phyloP scores from a whole-genome alignment of 352 stramenopile species.

The Phytophthora tentaculata region DNA sequence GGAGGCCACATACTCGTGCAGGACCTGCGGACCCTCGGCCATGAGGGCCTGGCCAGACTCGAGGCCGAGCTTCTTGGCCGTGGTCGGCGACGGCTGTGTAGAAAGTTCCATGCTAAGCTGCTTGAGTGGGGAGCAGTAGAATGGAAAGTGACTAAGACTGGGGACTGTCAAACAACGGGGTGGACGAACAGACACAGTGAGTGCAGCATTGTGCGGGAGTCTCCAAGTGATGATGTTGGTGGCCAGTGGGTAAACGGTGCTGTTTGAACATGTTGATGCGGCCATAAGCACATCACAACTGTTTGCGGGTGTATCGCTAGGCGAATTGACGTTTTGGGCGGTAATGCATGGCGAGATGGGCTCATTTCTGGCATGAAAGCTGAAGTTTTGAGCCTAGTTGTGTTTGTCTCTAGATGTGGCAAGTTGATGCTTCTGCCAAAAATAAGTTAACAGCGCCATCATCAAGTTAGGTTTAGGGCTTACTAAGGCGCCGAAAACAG shows the following conservation, averaged over 20 bases:
- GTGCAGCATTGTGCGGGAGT: conserved; percentile 15
- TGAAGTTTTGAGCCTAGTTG: conserved; percentile 2
- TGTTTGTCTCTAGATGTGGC: conserved; percentile 1
- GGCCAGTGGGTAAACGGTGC: neutral
- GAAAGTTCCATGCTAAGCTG: conserved; percentile 7
- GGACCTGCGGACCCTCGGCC: conserved; percentile 28
- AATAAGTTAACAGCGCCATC: conserved; percentile 9
- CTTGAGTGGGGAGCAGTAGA: conserved; percentile 21
- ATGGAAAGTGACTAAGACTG: conserved; percentile 26
- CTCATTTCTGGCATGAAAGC: conserved; percentile 5
- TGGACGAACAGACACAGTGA: conserved; percentile 20
- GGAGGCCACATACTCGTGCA: conserved; percentile 34
- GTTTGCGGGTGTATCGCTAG: conserved; percentile 9
- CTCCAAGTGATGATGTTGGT: neutral
- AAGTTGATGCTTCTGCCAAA: conserved; percentile 1
- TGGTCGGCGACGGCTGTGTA: conserved; percentile 11
- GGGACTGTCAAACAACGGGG: conserved; percentile 26
- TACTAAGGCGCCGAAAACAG: conserved; percentile 8
- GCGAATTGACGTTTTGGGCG: conserved; percentile 10
- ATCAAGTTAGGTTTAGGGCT: conserved; percentile 5
- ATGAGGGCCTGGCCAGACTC: conserved; percentile 31
- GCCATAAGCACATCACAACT: conserved; percentile 5
- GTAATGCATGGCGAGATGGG: neutral
- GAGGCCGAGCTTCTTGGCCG: conserved; percentile 3
- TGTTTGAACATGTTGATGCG: conserved; percentile 6